Evolutionary conservation across 352 stramenopile species (phyloP).

Genomic region (Phytophthora cactorum): DNA sequence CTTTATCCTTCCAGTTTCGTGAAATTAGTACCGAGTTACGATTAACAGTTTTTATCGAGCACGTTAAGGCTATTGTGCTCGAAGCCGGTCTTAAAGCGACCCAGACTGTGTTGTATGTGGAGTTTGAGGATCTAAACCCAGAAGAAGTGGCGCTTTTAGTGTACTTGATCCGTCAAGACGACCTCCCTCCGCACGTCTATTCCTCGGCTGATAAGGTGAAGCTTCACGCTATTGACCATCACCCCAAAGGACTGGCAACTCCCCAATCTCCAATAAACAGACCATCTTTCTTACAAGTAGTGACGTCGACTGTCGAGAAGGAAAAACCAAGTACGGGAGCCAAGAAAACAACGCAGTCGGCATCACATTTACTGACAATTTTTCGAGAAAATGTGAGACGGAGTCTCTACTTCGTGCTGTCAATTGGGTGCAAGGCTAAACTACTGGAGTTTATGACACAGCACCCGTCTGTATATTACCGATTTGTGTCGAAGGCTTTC

Average conservation of each 20-base stretch:
- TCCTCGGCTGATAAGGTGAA: slow-evolving; percentile 57
- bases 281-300: slow-evolving; percentile 27
- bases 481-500: slow-evolving; percentile 53
- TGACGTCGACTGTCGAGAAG: slow-evolving; percentile 1
- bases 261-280: neutral
- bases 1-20: slow-evolving; percentile 60
- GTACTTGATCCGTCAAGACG: slow-evolving; percentile 49
- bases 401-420: slow-evolving; percentile 63
- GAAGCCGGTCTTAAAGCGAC: slow-evolving; percentile 53
- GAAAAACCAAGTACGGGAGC: neutral
- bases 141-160: slow-evolving; percentile 47
- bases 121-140: slow-evolving; percentile 53
- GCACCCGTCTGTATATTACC: slow-evolving; percentile 56
- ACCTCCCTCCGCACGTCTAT: slow-evolving; percentile 53
- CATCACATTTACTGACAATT: slow-evolving; percentile 26
- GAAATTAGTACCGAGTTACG: slow-evolving; percentile 45
- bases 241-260: slow-evolving; percentile 18
- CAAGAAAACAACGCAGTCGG: slow-evolving; percentile 6
- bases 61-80: slow-evolving; percentile 57
- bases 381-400: slow-evolving; percentile 64
- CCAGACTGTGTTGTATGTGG: slow-evolving; percentile 60
- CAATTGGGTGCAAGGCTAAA: slow-evolving; percentile 43
- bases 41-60: slow-evolving; percentile 44
- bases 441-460: slow-evolving; percentile 46
- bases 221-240: slow-evolving; percentile 52